phyloP scores from a whole-genome alignment of 805 yeast species.

The Saturnispora serradocipensis region DNA sequence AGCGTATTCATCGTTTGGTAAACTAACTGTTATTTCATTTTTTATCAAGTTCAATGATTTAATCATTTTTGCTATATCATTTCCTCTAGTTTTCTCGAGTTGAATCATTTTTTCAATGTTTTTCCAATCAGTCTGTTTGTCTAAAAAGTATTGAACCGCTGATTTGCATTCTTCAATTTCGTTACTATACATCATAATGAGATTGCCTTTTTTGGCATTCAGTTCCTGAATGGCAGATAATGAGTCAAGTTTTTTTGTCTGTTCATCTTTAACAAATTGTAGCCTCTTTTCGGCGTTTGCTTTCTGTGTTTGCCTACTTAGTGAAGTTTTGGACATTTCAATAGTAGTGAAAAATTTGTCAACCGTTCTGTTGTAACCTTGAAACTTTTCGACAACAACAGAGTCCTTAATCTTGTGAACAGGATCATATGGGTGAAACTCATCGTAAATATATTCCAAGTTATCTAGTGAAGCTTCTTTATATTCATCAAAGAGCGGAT shows the following conservation, averaged over 20 bases:
- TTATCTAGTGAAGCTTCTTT: constrained; percentile 28
- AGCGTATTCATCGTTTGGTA: constrained; percentile 36
- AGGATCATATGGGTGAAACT: constrained; percentile 48
- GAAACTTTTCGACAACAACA: constrained; percentile 33
- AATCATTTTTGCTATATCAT: constrained; percentile 53
- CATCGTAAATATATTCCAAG: constrained; percentile 38
- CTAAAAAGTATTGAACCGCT: constrained; percentile 56
- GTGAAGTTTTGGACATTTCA: constrained; percentile 70
- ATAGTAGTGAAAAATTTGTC: constrained; percentile 80
- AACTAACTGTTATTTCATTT: constrained; percentile 50
- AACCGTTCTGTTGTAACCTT: constrained; percentile 72
- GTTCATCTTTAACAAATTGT: constrained; percentile 66
- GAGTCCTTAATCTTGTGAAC: constrained; percentile 21
- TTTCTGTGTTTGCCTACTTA: constrained; percentile 68
- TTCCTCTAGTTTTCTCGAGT: constrained; percentile 60
- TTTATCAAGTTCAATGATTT: constrained; percentile 63
- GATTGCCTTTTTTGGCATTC: constrained; percentile 61
- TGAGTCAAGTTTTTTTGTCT: constrained; percentile 57
- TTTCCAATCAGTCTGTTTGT: constrained; percentile 91
- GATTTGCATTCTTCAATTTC: constrained; percentile 61
- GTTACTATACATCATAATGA: constrained; percentile 60
- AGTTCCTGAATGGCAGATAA: constrained; percentile 52
- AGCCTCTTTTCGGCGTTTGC: constrained; percentile 66
- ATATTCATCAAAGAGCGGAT: constrained; percentile 38
- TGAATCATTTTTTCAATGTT: constrained; percentile 70